Evolutionary conservation across 345 rosid genomes (phyloP).

Genomic region (Populus nigra): DNA sequence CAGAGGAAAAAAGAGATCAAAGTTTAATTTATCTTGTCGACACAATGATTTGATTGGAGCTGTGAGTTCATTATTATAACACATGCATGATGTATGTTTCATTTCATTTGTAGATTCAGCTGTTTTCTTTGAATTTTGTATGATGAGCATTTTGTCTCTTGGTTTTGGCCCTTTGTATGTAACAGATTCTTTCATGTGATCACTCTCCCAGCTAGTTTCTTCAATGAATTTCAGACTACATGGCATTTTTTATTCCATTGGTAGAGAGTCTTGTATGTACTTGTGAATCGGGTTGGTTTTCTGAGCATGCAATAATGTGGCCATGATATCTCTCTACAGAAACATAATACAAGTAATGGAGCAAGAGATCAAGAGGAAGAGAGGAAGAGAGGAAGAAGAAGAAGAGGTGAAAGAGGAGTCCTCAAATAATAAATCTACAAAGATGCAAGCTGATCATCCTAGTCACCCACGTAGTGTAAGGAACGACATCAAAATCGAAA

Average conservation of each 20-base stretch:
- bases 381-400: slow-evolving; percentile 27
- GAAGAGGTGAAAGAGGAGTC: slow-evolving; percentile 18
- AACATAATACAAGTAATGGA: slow-evolving; percentile 19
- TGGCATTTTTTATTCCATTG: not conserved
- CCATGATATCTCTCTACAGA: not conserved
- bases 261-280: not conserved
- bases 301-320: not conserved
- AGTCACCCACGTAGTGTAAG: not conserved
- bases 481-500: not conserved
- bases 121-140: not conserved
- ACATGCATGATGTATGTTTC: not conserved
- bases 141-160: not conserved
- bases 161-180: not conserved
- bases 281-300: too few relatives aligned
- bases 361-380: slow-evolving; percentile 29
- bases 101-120: not conserved
- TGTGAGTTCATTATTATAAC: not conserved
- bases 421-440: slow-evolving; percentile 17
- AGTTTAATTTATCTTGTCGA: not conserved
- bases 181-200: not conserved
- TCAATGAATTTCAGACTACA: not conserved
- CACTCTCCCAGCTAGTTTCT: not conserved
- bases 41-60: not conserved
- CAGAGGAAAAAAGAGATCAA: not conserved
- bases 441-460: slow-evolving; percentile 19